phyloP scores from a whole-genome alignment of 2,329 filamentous ascomycete genomes.

The Lithohypha guttulata region DNA sequence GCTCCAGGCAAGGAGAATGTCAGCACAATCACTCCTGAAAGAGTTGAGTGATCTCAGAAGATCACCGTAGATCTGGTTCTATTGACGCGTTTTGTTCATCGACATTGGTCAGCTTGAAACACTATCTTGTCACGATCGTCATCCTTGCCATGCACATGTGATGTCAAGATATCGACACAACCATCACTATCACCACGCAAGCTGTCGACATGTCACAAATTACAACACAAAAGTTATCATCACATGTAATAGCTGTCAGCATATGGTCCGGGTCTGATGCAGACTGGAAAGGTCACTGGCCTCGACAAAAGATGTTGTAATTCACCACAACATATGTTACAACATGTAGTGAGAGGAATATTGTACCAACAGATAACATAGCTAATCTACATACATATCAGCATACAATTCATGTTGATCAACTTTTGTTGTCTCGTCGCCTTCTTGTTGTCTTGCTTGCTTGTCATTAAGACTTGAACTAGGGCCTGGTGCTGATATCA shows the following conservation, averaged over 20 bases:
- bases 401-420: too few species aligned
- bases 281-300: constrained; percentile 1
- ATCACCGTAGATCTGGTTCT: not conserved
- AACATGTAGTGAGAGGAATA: too few species aligned
- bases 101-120: constrained; percentile 8
- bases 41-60: constrained; percentile 19
- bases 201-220: not conserved
- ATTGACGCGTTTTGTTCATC: not conserved
- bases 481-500: too few species aligned
- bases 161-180: constrained; percentile 2
- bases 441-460: too few species aligned
- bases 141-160: constrained; percentile 5
- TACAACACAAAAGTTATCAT: constrained; percentile 2
- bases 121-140: constrained; percentile 1
- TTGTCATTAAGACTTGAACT: too few species aligned
- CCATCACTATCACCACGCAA: not conserved
- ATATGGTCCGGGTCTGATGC: not conserved
- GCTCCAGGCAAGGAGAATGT: constrained; percentile 31
- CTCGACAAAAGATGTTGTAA: not conserved
- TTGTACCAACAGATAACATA: too few species aligned
- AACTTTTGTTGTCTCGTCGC: too few species aligned
- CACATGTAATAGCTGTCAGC: not conserved
- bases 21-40: constrained; percentile 24
- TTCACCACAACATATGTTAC: too few species aligned
- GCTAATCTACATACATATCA: too few species aligned